These are phyloP conservation scores for Oryza meyeriana DNA, from an alignment of 176 grass and related monocot genomes.

Conservation along the genomic window DNA sequence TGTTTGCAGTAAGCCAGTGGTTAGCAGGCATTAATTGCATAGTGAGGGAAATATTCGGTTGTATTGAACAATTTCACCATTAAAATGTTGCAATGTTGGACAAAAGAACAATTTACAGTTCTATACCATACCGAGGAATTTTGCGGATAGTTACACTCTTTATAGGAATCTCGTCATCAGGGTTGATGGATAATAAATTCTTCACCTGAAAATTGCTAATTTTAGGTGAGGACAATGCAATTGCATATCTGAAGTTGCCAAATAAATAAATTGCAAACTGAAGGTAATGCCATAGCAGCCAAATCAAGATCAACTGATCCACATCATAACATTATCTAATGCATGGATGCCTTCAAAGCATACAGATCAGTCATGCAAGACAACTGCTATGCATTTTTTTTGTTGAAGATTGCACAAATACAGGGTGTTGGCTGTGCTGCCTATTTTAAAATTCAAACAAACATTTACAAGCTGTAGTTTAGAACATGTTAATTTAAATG, in stretches of 20 bases:
- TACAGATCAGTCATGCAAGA: neutral
- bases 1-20: neutral
- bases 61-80: neutral
- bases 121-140: slow-evolving; percentile 68
- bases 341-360: neutral
- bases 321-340: neutral
- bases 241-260: neutral
- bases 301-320: neutral
- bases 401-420: neutral
- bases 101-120: neutral
- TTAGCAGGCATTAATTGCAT: neutral
- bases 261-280: neutral
- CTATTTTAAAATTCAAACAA: neutral
- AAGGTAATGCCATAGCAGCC: neutral
- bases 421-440: neutral
- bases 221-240: neutral
- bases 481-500: neutral
- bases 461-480: neutral
- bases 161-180: slow-evolving; percentile 64
- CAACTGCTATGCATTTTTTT: neutral
- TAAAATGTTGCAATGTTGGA: neutral
- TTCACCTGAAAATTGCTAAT: slow-evolving; percentile 68
- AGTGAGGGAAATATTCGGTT: neutral
- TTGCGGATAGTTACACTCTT: slow-evolving; percentile 83
- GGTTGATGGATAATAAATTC: slow-evolving; percentile 70